Percentiles rank a stretch among this genome's conserved stretches.
phyloP scores from a whole-genome alignment of 805 yeast species.

The Candida koratica region DNA sequence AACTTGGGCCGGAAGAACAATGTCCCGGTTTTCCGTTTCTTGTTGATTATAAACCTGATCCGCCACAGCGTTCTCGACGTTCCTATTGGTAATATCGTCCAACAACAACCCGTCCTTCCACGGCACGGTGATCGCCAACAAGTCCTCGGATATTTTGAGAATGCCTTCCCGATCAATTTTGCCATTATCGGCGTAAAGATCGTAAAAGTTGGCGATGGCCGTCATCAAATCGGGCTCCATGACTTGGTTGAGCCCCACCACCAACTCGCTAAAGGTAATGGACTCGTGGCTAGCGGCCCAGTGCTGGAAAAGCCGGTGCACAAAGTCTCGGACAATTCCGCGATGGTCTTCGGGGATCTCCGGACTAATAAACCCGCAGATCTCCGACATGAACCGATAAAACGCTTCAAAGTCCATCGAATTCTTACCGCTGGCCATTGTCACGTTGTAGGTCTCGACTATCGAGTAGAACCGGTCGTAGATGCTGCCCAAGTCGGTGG shows the following conservation, averaged over 20 bases:
- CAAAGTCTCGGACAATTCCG: slow-evolving; percentile 19
- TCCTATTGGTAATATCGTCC: slow-evolving; percentile 59
- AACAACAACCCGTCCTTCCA: slow-evolving; percentile 71
- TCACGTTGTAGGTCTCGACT: slow-evolving; percentile 59
- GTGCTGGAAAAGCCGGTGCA: slow-evolving; percentile 57
- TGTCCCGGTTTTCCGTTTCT: slow-evolving; percentile 19
- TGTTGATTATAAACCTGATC: slow-evolving; percentile 51
- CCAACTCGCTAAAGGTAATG: slow-evolving; percentile 65
- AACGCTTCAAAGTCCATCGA: slow-evolving; percentile 74
- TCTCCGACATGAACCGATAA: slow-evolving; percentile 66
- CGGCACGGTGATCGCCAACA: slow-evolving; percentile 76
- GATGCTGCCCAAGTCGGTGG: slow-evolving; percentile 59
- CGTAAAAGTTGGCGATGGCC: slow-evolving; percentile 72
- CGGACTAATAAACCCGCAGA: slow-evolving; percentile 67
- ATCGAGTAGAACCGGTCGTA: slow-evolving; percentile 84
- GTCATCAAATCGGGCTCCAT: slow-evolving; percentile 73
- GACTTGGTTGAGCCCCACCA: slow-evolving; percentile 66
- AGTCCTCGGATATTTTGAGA: slow-evolving; percentile 80
- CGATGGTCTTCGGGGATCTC: slow-evolving; percentile 14
- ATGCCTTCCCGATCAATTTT: slow-evolving; percentile 74
- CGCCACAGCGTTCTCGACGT: slow-evolving; percentile 65
- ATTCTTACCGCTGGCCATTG: slow-evolving; percentile 48
- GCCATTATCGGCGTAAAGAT: slow-evolving; percentile 58
- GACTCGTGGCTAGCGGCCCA: slow-evolving; percentile 60
- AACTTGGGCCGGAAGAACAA: slow-evolving; percentile 55